phyloP scores from a whole-genome alignment of 1,284 basidiomycete genomes.

The Filobasidium uniguttulatum region DNA sequence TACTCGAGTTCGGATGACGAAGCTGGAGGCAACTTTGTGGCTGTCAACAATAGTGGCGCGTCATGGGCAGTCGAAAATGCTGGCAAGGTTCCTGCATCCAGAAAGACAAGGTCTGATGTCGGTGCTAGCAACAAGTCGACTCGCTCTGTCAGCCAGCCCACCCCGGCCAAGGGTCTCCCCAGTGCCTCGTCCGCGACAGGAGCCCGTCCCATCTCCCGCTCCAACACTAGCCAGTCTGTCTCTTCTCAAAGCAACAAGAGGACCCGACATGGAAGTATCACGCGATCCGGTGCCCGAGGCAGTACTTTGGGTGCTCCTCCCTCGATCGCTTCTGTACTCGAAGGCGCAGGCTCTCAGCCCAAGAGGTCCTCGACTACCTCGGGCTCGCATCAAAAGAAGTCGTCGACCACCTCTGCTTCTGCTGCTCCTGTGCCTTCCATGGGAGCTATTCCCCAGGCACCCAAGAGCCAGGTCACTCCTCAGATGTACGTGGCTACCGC shows the following conservation, averaged over 20 bases:
- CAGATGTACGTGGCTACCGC: conserved; percentile 19
- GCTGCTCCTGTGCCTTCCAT: conserved; percentile 24
- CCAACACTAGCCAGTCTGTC: conserved; percentile 15
- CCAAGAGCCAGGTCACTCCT: conserved; percentile 28
- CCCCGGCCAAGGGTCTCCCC: conserved; percentile 7
- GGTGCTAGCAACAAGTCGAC: conserved; percentile 17
- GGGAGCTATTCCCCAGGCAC: conserved; percentile 36
- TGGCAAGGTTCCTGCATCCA: conserved; percentile 12
- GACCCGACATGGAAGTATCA: conserved; percentile 14
- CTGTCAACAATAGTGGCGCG: conserved; percentile 28
- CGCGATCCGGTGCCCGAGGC: conserved; percentile 5
- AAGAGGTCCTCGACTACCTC: conserved; percentile 1
- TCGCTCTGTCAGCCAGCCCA: conserved; percentile 23
- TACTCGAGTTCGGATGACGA: conserved; percentile 31
- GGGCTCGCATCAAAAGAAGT: conserved; percentile 15
- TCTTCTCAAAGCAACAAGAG: conserved; percentile 6
- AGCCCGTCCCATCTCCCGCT: conserved; percentile 10
- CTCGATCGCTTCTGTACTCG: conserved; percentile 6
- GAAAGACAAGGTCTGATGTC: conserved; percentile 20
- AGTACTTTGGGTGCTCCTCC: conserved; percentile 7
- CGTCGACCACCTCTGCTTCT: conserved; percentile 19
- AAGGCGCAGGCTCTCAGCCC: not conserved
- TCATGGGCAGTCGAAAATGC: conserved; percentile 30
- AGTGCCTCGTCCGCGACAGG: conserved; percentile 4
- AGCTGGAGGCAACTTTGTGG: conserved; percentile 23